These are phyloP conservation scores for Mortierella alpina DNA, from an alignment of 192 early-diverging fungal species.

Conservation along the genomic window DNA sequence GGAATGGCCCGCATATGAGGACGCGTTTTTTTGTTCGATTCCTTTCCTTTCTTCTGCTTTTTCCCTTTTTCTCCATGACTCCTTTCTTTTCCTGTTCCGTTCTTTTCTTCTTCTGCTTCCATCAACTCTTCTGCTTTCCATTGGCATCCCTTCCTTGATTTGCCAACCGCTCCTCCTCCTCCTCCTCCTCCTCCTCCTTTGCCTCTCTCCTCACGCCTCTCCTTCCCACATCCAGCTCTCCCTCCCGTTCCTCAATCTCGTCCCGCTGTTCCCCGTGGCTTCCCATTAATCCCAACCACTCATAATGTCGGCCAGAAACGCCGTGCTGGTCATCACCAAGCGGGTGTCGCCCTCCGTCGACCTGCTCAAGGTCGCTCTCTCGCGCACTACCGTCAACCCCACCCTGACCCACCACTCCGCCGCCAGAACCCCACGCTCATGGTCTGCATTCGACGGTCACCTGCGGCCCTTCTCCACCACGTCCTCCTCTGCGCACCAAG, in stretches of 20 bases:
- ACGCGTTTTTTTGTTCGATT: neutral
- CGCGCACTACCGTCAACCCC: conserved; percentile 44
- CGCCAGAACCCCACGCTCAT: conserved; percentile 27
- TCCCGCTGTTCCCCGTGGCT: neutral
- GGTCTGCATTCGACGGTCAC: conserved; percentile 43
- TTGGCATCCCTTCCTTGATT: neutral
- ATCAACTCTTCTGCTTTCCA: neutral
- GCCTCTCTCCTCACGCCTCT: neutral
- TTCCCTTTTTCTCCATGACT: too few relatives aligned
- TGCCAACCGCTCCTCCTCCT: neutral
- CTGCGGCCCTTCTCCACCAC: conserved; percentile 36
- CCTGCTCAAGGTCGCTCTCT: conserved; percentile 43
- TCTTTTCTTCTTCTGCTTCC: neutral
- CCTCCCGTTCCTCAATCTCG: neutral
- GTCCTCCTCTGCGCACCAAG: conserved; percentile 13
- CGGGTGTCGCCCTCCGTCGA: conserved; percentile 43
- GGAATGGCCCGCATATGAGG: too few relatives aligned
- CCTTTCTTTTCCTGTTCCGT: neutral
- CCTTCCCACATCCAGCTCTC: neutral
- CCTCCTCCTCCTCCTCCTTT: neutral
- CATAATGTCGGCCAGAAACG: conserved; percentile 43
- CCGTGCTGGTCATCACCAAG: conserved; percentile 49
- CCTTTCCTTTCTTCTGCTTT: neutral
- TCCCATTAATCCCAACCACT: neutral
- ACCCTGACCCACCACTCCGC: conserved; percentile 26